phyloP scores from a whole-genome alignment of 345 rosid genomes.

The Arabidopsis arenosa region DNA sequence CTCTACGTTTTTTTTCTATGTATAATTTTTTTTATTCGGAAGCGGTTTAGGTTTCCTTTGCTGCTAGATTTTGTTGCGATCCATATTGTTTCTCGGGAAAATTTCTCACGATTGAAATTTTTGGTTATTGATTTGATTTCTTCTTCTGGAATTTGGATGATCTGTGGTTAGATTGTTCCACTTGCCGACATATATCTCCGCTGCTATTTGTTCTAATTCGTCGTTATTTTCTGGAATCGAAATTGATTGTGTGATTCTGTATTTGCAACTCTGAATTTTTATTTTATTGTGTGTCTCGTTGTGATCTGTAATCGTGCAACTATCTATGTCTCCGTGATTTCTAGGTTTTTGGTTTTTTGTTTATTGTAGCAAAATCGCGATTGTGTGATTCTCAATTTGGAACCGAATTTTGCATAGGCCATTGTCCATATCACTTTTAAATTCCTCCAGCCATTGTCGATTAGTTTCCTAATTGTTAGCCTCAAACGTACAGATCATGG shows the following conservation, averaged over 20 bases:
- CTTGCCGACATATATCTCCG: neutral
- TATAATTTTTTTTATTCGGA: neutral
- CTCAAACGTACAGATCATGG: neutral
- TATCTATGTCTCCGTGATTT: conserved; percentile 4
- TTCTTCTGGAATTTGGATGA: conserved; percentile 1
- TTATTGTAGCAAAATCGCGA: neutral
- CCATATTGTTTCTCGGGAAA: conserved; percentile 11
- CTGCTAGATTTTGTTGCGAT: conserved; percentile 12
- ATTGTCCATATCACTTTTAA: neutral
- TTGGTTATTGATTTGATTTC: conserved; percentile 19
- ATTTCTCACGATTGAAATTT: neutral
- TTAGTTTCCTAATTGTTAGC: neutral
- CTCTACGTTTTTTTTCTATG: neutral
- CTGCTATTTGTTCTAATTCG: neutral
- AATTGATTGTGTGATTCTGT: no score
- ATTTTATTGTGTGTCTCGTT: conserved; percentile 8
- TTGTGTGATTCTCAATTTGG: neutral
- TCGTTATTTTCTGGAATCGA: no score
- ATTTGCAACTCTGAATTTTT: no score
- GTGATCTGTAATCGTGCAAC: conserved; percentile 16
- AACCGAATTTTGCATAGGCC: neutral
- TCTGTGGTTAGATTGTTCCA: neutral
- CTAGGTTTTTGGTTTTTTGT: neutral
- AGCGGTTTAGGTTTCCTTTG: neutral
- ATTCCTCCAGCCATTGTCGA: neutral